Evolutionary conservation across 441 rosid genomes (phyloP).

Genomic region (Bruguiera hainesii): DNA sequence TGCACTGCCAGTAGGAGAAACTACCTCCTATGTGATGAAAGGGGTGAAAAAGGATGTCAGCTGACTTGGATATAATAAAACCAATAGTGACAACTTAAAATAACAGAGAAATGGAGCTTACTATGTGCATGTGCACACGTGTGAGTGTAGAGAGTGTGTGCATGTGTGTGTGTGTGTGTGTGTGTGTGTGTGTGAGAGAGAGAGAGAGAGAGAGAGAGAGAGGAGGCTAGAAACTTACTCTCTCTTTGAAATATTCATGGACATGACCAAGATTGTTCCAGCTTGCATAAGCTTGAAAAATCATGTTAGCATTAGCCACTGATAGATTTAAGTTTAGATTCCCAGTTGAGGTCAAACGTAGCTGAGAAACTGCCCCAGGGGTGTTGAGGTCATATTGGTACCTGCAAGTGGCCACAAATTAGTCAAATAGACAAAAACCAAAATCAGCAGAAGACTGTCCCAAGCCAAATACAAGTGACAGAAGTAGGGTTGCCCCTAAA

Average conservation of each 20-base stretch:
- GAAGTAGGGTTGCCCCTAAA: background rate
- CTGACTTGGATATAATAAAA: slow-evolving; percentile 8
- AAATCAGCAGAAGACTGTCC: background rate
- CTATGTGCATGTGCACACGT: too few species aligned
- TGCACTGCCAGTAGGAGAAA: slow-evolving; percentile 46
- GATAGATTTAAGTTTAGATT: slow-evolving; percentile 88
- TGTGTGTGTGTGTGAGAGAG: too few species aligned
- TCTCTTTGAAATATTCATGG: slow-evolving; percentile 46
- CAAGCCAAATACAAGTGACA: background rate
- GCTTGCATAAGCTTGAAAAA: slow-evolving; percentile 97
- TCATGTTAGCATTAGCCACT: slow-evolving; percentile 83
- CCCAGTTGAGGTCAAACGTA: slow-evolving; percentile 71
- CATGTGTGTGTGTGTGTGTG: too few species aligned
- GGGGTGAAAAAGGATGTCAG: slow-evolving; percentile 13
- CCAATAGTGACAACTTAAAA: slow-evolving; percentile 10
- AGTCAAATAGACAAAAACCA: slow-evolving; percentile 6
- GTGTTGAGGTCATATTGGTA: slow-evolving; percentile 77
- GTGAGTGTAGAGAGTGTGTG: too few species aligned
- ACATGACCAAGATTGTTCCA: slow-evolving; percentile 78
- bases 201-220: background rate
- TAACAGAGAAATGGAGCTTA: slow-evolving; percentile 5
- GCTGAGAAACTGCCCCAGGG: slow-evolving; percentile 77
- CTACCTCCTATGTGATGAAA: slow-evolving; percentile 49
- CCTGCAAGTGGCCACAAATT: slow-evolving; percentile 45
- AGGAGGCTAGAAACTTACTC: slow-evolving; percentile 35